Evolutionary conservation across 768 basidiomycete species (phyloP).

Genomic region (Mycena indigotica): DNA sequence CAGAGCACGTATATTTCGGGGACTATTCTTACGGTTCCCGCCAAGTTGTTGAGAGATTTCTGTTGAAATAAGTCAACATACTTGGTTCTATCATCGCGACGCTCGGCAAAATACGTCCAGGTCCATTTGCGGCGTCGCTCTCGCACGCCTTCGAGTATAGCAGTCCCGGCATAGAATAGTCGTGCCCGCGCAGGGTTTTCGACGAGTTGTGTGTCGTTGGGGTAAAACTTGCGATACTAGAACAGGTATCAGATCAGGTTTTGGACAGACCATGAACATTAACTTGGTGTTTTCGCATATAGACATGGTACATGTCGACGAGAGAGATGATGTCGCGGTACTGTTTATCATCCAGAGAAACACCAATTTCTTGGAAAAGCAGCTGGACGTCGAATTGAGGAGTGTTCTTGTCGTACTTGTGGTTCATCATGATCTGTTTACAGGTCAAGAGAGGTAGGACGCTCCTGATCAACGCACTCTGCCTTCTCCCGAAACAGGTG

Average conservation of each 20-base stretch:
- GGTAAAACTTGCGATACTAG: constrained; percentile 84
- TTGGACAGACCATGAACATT: no score
- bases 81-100: constrained; percentile 81
- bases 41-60: constrained; percentile 57
- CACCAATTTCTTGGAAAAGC: constrained; percentile 89
- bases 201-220: constrained; percentile 59
- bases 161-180: constrained; percentile 74
- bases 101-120: constrained; percentile 86
- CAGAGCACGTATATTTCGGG: no score
- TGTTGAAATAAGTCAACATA: constrained; percentile 88
- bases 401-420: constrained; percentile 67
- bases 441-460: not conserved
- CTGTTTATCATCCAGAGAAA: constrained; percentile 89
- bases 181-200: constrained; percentile 67
- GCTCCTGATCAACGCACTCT: constrained; percentile 57
- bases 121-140: constrained; percentile 86
- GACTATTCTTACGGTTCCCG: constrained; percentile 53
- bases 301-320: constrained; percentile 96
- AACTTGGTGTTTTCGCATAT: constrained; percentile 81
- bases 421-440: constrained; percentile 78
- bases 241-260: constrained; percentile 13
- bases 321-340: constrained; percentile 92
- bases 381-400: constrained; percentile 89
- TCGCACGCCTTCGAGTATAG: constrained; percentile 80
- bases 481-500: constrained; percentile 94